phyloP scores from a whole-genome alignment of 352 stramenopile species.

The Globisporangium uncinulatum region DNA sequence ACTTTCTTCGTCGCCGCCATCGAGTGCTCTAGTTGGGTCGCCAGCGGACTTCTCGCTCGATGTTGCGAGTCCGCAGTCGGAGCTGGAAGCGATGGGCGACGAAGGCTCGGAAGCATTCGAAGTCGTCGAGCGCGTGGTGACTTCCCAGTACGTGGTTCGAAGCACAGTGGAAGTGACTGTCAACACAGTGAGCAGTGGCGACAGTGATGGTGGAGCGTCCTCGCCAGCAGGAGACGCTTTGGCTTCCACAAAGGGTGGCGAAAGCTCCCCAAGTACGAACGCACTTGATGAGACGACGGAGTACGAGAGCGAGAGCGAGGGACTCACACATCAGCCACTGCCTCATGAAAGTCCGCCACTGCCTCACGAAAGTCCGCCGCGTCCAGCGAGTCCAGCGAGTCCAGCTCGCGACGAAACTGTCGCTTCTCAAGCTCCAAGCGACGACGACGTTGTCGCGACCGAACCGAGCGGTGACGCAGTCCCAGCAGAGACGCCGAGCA shows the following conservation, averaged over 20 bases:
- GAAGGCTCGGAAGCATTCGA: not conserved
- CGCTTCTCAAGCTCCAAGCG: not conserved
- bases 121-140: not conserved
- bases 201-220: not conserved
- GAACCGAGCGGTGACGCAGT: not conserved
- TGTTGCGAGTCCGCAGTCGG: not conserved
- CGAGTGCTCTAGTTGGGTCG: not conserved
- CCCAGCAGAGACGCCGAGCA: not conserved
- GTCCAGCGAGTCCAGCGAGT: not conserved
- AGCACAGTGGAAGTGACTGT: not conserved
- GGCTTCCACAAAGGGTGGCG: not conserved
- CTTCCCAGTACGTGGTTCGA: not conserved
- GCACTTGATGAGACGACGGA: not conserved
- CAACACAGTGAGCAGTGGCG: not conserved
- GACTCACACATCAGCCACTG: not conserved
- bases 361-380: not conserved
- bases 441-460: not conserved
- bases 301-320: conserved; percentile 3
- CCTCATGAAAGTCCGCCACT: not conserved
- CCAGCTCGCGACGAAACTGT: not conserved
- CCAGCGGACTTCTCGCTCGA: conserved; percentile 3
- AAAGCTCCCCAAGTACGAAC: conserved; percentile 1
- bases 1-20: not conserved
- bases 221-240: not conserved
- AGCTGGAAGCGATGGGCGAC: not conserved